Evolutionary conservation across 148 eudicot species (phyloP), one percentile per base, ranked within the genome.

Genomic region (Fagopyrum homotropicum): DNA sequence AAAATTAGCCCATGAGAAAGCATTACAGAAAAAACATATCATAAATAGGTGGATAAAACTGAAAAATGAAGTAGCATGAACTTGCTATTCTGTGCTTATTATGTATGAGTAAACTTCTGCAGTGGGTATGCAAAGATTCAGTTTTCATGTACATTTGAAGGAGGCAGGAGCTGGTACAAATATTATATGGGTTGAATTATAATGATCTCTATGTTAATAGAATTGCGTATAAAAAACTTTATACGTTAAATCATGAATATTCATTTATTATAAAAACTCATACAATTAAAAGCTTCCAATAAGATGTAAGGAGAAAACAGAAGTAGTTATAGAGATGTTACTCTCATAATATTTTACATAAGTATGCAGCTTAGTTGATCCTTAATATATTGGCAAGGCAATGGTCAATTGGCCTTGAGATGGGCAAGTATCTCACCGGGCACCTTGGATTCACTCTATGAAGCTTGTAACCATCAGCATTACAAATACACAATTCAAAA

Each of bases 341-440:
- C 29, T 5, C 70, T 30, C 45, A 64, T 64, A 35, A 64, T 6
- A 48, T 11, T 64, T 30, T 64, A 35, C 7, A 35, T 64, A 4
- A 64, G 5, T 64, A 12, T 61, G 43, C 44, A 61, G 70, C 17
- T 35, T 17, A 9, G 71, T 66, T 66, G 47, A 66, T 63, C 45
- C 44, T 75, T 61, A 55, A 43, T 43, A 82, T 60, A 14, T 54
- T 85, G 40, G 80, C 84, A 69, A 78, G 80, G 77, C 86, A 85
- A 77, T 83, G 77, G 45, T 81, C 86, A 10, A 56, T 44, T 14
- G 88, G 88, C 73, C 81, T 83, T 77, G 82, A 79, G 55, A 76
- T 75, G 4, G 86, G 88, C 63, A 85, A 52, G 78, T 81, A 85
- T 72, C 40, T 79, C 1, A 79, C 26, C 45, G 63, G 49, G 70